Percentiles rank a stretch among this genome's conserved stretches.
Evolutionary conservation across 306 rosid genomes (phyloP).

Genomic region (Senna tora): DNA sequence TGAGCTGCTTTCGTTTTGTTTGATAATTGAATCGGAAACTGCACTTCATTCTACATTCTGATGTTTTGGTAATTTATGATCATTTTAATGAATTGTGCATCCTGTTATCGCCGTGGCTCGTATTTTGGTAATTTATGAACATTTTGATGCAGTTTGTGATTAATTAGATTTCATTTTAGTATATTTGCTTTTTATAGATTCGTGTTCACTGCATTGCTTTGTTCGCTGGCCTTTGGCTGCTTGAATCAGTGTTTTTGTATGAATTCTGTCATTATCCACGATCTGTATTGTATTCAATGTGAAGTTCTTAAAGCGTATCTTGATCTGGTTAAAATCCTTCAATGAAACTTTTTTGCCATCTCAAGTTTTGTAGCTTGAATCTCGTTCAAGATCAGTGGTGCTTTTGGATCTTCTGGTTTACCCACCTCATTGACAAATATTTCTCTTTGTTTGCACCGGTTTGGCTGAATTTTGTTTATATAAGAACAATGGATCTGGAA

Average conservation of each 20-base stretch:
- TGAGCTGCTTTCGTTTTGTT: conserved; percentile 1
- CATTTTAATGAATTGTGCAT: neutral
- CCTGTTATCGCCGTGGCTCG: neutral
- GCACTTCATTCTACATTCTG: neutral
- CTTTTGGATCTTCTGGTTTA: conserved; percentile 10
- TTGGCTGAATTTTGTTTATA: neutral
- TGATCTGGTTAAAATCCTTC: conserved; percentile 20
- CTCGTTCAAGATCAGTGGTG: conserved; percentile 16
- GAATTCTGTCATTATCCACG: conserved; percentile 15
- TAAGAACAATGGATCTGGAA: conserved; percentile 22
- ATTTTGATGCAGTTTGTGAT: neutral
- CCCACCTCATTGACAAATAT: neutral
- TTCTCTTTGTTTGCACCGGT: neutral
- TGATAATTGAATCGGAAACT: conserved; percentile 7
- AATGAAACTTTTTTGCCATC: neutral
- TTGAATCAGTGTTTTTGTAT: conserved; percentile 5
- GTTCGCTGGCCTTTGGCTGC: neutral
- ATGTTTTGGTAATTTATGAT: neutral
- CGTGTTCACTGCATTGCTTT: neutral
- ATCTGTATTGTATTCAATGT: conserved; percentile 29
- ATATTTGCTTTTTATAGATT: neutral
- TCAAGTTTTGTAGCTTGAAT: neutral
- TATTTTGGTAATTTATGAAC: neutral
- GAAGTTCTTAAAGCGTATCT: neutral
- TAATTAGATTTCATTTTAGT: neutral